These are phyloP conservation scores for Cynara cardunculus DNA, from an alignment of 129 eudicot genomes.

Conservation along the genomic window DNA sequence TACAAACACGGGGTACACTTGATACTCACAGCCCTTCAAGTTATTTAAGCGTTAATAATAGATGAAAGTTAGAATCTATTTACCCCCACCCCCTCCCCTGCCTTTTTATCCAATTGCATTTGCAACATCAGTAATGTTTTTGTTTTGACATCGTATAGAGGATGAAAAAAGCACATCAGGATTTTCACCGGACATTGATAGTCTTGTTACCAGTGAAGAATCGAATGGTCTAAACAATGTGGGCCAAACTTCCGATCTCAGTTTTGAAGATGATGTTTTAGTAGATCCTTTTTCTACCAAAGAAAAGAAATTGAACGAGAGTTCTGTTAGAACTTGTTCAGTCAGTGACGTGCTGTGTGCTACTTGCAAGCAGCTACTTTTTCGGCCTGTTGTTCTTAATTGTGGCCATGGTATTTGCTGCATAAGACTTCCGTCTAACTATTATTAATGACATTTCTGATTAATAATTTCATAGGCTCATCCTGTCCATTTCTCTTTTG, in stretches of 20 bases:
- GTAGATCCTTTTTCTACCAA: conserved; percentile 12
- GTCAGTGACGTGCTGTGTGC: conserved; percentile 52
- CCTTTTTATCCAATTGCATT: neutral
- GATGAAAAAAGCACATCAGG: conserved; percentile 34
- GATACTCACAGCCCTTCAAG: neutral
- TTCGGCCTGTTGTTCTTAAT: conserved; percentile 67
- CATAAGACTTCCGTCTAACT: neutral
- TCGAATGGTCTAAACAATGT: neutral
- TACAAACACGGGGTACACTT: conserved; percentile 46
- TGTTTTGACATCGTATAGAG: conserved; percentile 41
- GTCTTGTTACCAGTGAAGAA: conserved; percentile 31
- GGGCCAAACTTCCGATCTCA: conserved; percentile 4
- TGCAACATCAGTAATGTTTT: neutral
- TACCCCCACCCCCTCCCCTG: neutral
- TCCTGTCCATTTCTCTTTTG: neutral
- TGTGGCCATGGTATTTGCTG: conserved; percentile 71
- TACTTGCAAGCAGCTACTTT: conserved; percentile 54
- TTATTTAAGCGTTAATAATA: neutral
- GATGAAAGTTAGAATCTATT: neutral
- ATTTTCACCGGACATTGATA: conserved; percentile 53
- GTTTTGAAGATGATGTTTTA: conserved; percentile 13
- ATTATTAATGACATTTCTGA: neutral
- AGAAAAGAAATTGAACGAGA: conserved; percentile 11
- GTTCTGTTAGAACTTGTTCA: conserved; percentile 27
- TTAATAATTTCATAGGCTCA: neutral